These are phyloP conservation scores for Boletus patriciae DNA, from an alignment of 768 basidiomycete species.

Conservation along the genomic window DNA sequence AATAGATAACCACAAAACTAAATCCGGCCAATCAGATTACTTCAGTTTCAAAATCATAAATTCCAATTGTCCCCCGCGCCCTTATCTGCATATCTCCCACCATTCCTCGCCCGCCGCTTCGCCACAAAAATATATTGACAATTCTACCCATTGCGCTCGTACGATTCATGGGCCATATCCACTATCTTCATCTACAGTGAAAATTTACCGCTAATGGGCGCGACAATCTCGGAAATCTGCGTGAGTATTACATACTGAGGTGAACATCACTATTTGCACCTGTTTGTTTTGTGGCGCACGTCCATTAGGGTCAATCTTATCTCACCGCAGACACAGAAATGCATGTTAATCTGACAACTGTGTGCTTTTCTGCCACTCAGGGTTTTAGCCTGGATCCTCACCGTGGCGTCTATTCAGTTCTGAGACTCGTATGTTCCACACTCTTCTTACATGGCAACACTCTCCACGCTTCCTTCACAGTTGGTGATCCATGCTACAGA, in stretches of 20 bases:
- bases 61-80: slow-evolving; percentile 15
- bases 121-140: slow-evolving; percentile 1
- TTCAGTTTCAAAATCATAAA: slow-evolving; percentile 26
- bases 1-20: slow-evolving; percentile 36
- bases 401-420: background rate
- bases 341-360: background rate
- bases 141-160: background rate
- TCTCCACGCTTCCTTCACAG: slow-evolving; percentile 1
- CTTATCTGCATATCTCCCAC: background rate
- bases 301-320: slow-evolving; percentile 35
- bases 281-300: slow-evolving; percentile 28
- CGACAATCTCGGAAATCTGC: slow-evolving; percentile 30
- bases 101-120: background rate
- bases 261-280: slow-evolving; percentile 15
- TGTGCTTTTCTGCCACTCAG: slow-evolving; percentile 9
- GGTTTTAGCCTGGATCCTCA: slow-evolving; percentile 9
- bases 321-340: slow-evolving; percentile 17
- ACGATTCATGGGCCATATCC: background rate
- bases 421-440: background rate
- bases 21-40: slow-evolving; percentile 40
- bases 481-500: slow-evolving; percentile 5
- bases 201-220: slow-evolving; percentile 32
- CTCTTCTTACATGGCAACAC: too few relatives aligned
- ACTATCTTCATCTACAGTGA: slow-evolving; percentile 19
- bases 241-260: slow-evolving; percentile 29